Percentiles rank a stretch among this genome's conserved stretches.
Evolutionary conservation across 257 asterid genomes (phyloP).

Genomic region (Euphrasia confusa): DNA sequence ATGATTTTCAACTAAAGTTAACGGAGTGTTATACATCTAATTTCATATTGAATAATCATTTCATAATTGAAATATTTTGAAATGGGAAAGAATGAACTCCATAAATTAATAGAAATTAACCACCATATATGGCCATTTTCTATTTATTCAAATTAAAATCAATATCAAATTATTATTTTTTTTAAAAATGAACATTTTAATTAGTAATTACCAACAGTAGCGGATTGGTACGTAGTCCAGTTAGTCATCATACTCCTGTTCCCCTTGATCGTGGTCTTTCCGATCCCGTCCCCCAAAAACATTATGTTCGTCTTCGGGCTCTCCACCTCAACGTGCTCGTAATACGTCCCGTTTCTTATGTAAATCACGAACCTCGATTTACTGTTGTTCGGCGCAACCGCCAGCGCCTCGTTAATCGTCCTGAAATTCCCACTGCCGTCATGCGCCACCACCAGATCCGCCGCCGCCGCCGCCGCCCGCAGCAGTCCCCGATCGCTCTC

Average conservation of each 20-base stretch:
- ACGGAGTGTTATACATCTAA: no score
- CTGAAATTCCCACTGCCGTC: conserved; percentile 85
- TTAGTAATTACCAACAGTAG: conserved; percentile 62
- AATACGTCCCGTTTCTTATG: conserved; percentile 79
- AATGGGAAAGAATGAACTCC: no score
- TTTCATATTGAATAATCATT: no score
- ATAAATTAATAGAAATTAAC: no score
- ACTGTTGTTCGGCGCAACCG: conserved; percentile 74
- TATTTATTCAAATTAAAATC: no score
- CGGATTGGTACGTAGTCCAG: conserved; percentile 93
- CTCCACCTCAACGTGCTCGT: conserved; percentile 67
- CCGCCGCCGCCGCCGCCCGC: conserved; percentile 46
- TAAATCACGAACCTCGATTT: conserved; percentile 64
- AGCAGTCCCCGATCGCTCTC: conserved; percentile 51
- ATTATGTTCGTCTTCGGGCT: conserved; percentile 47
- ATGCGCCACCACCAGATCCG: conserved; percentile 57
- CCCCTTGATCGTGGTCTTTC: conserved; percentile 76
- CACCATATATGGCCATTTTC: no score
- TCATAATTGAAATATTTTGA: no score
- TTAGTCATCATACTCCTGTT: conserved; percentile 78
- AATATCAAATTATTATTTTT: no score
- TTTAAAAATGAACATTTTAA: no score
- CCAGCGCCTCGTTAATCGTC: conserved; percentile 58
- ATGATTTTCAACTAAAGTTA: no score
- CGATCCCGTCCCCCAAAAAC: conserved; percentile 92